Percentiles rank a stretch among this genome's conserved stretches.
Evolutionary conservation across 2,329 filamentous ascomycete species (phyloP).

Genomic region (Drechmeria coniospora): DNA sequence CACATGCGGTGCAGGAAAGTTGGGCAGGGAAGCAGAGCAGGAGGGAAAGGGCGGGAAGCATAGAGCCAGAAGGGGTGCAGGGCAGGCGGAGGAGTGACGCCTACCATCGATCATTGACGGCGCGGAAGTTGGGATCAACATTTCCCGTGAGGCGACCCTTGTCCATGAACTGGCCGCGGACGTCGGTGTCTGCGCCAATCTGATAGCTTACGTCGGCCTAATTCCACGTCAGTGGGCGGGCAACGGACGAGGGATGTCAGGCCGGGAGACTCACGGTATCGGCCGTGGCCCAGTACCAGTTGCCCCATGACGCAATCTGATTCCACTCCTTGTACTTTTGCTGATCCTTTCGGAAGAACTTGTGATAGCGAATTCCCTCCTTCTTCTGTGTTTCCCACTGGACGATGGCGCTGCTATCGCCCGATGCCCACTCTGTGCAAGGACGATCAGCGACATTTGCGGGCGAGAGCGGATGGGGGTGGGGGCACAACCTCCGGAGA

Average conservation of each 20-base stretch:
- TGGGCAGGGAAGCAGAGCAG: slow-evolving; percentile 2
- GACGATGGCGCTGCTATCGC: slow-evolving; percentile 37
- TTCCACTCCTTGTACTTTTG: slow-evolving; percentile 49
- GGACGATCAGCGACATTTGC: slow-evolving; percentile 25
- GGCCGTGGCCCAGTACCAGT: slow-evolving; percentile 59
- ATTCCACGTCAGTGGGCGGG: neutral
- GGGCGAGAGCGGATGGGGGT: no score
- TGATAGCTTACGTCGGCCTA: slow-evolving; percentile 44
- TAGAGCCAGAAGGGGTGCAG: no score
- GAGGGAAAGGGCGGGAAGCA: no score
- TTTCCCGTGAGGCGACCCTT: slow-evolving; percentile 47
- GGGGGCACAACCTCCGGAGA: slow-evolving; percentile 28
- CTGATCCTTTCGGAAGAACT: slow-evolving; percentile 44
- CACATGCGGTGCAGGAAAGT: slow-evolving; percentile 5
- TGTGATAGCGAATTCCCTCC: slow-evolving; percentile 45
- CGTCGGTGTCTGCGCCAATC: slow-evolving; percentile 47
- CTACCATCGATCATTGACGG: slow-evolving; percentile 18
- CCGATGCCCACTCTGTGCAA: slow-evolving; percentile 52
- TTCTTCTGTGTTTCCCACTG: slow-evolving; percentile 44
- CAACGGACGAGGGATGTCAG: neutral
- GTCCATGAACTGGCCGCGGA: slow-evolving; percentile 51
- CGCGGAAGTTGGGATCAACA: slow-evolving; percentile 45
- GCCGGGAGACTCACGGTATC: slow-evolving; percentile 19
- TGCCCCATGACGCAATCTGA: slow-evolving; percentile 70
- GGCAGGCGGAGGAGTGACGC: slow-evolving; percentile 9